Evolutionary conservation across 352 stramenopile genomes (phyloP), one percentile per base, ranked within the genome.

Genomic region (Phytophthora ramorum): DNA sequence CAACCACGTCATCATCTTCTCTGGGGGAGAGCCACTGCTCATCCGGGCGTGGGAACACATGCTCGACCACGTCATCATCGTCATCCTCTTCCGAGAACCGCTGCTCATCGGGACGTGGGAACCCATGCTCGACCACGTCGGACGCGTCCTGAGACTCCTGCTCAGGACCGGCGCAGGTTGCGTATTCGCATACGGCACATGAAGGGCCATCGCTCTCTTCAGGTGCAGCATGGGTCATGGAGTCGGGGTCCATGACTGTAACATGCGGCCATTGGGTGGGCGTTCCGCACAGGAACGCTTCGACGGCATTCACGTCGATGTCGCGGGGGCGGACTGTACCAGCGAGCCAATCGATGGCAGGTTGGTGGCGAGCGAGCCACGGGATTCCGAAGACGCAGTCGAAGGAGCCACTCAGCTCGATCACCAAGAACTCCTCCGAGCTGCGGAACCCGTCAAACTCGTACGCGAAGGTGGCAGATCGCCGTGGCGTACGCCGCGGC

Each of bases 201-300:
- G 54, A 60, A 71, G 61, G 51, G 44, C n/a, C 60, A 67, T 66
- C 49, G 55, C 60, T 40, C 55, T 5, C 60, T 62, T 58, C 59
- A 24, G 2, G 34, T 14, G 20, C 41, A 24, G 19, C 8, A n/a
- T 2, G 4, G 14, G 47, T 51, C 58, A 60, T 49, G 44, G 51
- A 58, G 54, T 49, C 48, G 8, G 53, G 34, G 9, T 70, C 53
- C 43, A 75, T 60, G 53, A 70, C 47, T 17, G 50, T 24, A 58
- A 63, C 58, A 37, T 61, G 34, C 13, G 47, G 34, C 49, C 34
- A 68, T 3, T 40, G 24, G 28, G 57, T 60, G 9, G 50, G 50
- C 37, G 7, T 69, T 37, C 35, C 52, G 13, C 48, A 34, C 40
- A 54, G 43, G 37, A 26, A 52, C 34, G 57, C 63, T 20, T 58